These are phyloP conservation scores for Gnetum montanum DNA, from an alignment of 75 land plant genomes.

Conservation along the genomic window DNA sequence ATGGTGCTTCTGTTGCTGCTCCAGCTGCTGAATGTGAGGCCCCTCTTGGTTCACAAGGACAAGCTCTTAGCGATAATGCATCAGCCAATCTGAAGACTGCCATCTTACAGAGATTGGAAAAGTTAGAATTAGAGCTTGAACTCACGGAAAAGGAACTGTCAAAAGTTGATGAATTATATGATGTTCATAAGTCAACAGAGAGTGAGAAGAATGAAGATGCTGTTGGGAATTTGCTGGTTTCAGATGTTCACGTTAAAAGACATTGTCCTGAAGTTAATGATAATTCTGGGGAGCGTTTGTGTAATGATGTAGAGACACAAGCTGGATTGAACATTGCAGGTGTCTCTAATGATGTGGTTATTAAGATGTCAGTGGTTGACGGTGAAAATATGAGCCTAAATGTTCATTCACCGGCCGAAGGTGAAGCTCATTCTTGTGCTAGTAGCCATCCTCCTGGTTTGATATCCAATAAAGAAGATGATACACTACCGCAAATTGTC, in stretches of 20 bases:
- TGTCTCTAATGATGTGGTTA: no score
- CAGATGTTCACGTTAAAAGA: background rate
- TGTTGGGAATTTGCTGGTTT: background rate
- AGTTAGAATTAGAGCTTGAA: conserved; percentile 39
- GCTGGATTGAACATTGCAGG: no score
- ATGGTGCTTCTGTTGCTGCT: background rate
- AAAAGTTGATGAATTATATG: conserved; percentile 12
- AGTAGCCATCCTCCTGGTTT: no score
- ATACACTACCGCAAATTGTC: no score
- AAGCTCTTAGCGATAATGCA: background rate
- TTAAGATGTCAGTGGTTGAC: no score
- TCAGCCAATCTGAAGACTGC: conserved; percentile 18
- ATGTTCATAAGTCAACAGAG: background rate
- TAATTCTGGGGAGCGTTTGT: background rate
- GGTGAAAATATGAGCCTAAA: no score
- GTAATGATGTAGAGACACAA: no score
- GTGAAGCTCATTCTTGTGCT: no score
- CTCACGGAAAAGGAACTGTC: conserved; percentile 28
- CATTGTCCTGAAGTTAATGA: background rate
- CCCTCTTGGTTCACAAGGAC: background rate
- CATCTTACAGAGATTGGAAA: conserved; percentile 25
- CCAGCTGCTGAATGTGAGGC: background rate
- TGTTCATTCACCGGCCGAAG: no score
- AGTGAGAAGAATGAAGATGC: background rate
- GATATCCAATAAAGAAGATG: no score